phyloP scores from a whole-genome alignment of 129 eudicot genomes.

The Deinandra increscens region DNA sequence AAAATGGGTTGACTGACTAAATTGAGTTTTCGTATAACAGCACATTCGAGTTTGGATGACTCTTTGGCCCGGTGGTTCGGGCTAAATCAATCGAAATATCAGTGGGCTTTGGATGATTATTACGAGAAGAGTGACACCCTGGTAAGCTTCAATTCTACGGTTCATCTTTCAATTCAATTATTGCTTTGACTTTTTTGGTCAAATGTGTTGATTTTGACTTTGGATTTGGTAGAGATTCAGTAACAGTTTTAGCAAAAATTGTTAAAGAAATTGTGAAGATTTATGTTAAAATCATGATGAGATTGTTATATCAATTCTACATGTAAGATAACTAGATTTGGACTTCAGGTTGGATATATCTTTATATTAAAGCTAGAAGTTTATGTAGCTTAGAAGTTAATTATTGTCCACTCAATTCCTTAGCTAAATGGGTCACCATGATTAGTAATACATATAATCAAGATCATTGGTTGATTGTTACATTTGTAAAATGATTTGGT shows the following conservation, averaged over 20 bases:
- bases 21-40: conserved; percentile 36
- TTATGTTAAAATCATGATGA: not conserved
- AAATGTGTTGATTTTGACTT: not conserved
- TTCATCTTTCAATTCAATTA: not conserved
- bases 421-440: not conserved
- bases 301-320: not conserved
- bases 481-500: not conserved
- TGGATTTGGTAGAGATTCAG: not conserved
- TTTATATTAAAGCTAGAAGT: conserved; percentile 1
- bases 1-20: not conserved
- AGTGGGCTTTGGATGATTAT: conserved; percentile 96
- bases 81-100: conserved; percentile 86
- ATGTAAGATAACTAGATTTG: not conserved
- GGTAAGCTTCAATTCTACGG: conserved; percentile 36
- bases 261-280: not conserved
- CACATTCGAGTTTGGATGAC: conserved; percentile 87
- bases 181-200: not conserved
- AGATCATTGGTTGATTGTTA: conserved; percentile 13
- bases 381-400: conserved; percentile 18
- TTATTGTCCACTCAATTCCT: conserved; percentile 13
- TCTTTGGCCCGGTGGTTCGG: conserved; percentile 89
- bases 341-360: not conserved
- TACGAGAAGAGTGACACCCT: conserved; percentile 56
- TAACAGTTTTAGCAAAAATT: not conserved
- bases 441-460: not conserved